A percentile compares a stretch with the other conserved stretches of the same genome.
phyloP scores from a whole-genome alignment of 495 filamentous ascomycete species.

The Hypoxylon fragiforme region DNA sequence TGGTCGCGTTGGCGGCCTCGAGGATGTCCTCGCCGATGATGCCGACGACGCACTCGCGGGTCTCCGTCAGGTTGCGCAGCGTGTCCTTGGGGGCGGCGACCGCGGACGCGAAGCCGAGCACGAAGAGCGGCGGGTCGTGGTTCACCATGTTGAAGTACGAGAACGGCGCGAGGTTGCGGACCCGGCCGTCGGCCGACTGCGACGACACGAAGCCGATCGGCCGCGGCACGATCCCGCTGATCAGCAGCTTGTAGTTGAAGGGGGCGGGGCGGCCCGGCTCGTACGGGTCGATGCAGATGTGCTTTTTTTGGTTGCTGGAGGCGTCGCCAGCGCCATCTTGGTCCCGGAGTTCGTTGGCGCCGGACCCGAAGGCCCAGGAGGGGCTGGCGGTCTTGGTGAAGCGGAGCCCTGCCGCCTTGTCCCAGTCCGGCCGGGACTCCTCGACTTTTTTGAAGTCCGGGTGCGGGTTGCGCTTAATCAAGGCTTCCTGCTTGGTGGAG shows the following conservation, averaged over 20 bases:
- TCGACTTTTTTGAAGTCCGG: constrained; percentile 79
- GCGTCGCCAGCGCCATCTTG: constrained; percentile 46
- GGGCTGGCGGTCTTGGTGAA: constrained; percentile 75
- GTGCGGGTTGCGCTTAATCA: constrained; percentile 64
- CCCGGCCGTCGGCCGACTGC: constrained; percentile 46
- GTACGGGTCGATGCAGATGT: constrained; percentile 83
- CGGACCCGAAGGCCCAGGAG: constrained; percentile 75
- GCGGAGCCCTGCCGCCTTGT: constrained; percentile 53
- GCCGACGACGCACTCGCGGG: constrained; percentile 80
- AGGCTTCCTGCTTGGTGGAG: constrained; percentile 45
- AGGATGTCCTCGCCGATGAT: constrained; percentile 83
- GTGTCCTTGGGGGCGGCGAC: constrained; percentile 70
- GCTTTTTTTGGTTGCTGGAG: no score
- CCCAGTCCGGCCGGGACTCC: constrained; percentile 70
- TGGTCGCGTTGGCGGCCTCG: constrained; percentile 82
- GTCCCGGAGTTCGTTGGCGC: constrained; percentile 57
- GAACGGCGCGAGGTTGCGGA: constrained; percentile 80
- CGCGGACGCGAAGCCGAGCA: constrained; percentile 68
- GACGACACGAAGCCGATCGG: constrained; percentile 66
- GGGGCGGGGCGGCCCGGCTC: constrained; percentile 64
- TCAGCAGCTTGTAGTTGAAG: constrained; percentile 91
- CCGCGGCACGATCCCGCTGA: constrained; percentile 81
- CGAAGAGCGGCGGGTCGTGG: constrained; percentile 89
- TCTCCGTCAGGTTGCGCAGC: constrained; percentile 70
- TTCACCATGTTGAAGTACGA: constrained; percentile 81